Conservation (phyloP, 345 rosid genomes). For the Eucalyptus sp. region DNA sequence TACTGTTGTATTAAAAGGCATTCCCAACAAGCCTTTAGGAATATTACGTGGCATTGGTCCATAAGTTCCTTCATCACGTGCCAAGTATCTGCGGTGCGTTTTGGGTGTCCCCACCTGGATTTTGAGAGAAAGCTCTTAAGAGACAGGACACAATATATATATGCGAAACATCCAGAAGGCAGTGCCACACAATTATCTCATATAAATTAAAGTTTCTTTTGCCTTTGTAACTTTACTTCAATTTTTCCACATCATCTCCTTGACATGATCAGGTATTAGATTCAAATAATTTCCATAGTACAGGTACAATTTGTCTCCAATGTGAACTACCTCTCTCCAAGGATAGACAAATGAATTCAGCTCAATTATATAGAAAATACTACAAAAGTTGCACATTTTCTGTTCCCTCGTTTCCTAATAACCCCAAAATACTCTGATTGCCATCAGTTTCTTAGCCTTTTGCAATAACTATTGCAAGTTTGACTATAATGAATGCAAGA, state of each 20-base stretch:
- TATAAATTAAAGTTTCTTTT: neutral
- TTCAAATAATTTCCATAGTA: neutral
- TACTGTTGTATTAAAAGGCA: slow-evolving; percentile 95
- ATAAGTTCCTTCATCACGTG: slow-evolving; percentile 80
- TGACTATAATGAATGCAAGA: neutral
- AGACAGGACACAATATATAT: neutral
- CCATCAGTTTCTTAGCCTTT: neutral
- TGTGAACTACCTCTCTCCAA: neutral
- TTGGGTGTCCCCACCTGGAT: slow-evolving; percentile 82
- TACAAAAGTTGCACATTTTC: neutral
- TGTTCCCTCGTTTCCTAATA: neutral
- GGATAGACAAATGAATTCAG: neutral
- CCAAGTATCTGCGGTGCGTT: slow-evolving; percentile 81
- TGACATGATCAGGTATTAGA: neutral
- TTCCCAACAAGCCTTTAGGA: slow-evolving; percentile 91
- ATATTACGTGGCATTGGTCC: slow-evolving; percentile 85
- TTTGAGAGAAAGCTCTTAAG: neutral
- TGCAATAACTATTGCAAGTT: neutral
- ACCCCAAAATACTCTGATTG: neutral
- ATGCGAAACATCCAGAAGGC: neutral
- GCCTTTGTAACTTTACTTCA: neutral
- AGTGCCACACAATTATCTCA: neutral
- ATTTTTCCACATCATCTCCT: neutral
- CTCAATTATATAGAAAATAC: neutral
- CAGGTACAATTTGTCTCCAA: neutral